phyloP scores from a whole-genome alignment of 1,284 basidiomycete species.

The Malassezia sp. region DNA sequence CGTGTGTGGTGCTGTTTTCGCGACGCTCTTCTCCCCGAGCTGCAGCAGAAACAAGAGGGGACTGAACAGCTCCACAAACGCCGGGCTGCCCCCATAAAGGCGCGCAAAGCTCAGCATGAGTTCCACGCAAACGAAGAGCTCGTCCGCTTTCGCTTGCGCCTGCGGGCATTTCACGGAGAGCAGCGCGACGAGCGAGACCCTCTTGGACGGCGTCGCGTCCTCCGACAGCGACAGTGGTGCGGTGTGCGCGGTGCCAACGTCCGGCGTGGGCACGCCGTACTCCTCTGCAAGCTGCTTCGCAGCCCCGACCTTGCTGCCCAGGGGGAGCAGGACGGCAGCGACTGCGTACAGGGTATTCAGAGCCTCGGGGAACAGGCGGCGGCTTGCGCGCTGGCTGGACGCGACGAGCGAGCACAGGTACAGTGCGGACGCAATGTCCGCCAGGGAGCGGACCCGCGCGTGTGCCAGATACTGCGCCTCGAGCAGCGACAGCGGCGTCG shows the following conservation, averaged over 20 bases:
- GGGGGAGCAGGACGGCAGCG: slow-evolving; percentile 59
- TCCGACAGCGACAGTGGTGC: not conserved
- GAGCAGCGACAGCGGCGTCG: slow-evolving; percentile 72
- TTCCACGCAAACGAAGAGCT: slow-evolving; percentile 20
- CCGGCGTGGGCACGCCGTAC: slow-evolving; percentile 40
- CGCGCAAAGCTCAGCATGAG: slow-evolving; percentile 26
- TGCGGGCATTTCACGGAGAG: not conserved
- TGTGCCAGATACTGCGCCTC: slow-evolving; percentile 85
- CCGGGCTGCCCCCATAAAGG: slow-evolving; percentile 32
- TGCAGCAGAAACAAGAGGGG: slow-evolving; percentile 22
- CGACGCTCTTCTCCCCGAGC: slow-evolving; percentile 5
- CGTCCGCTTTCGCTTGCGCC: slow-evolving; percentile 8
- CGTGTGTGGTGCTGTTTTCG: slow-evolving; percentile 14
- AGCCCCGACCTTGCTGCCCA: no score
- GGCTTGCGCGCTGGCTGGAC: slow-evolving; percentile 66
- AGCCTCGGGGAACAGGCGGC: slow-evolving; percentile 78
- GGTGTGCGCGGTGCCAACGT: slow-evolving; percentile 27
- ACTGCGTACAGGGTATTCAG: slow-evolving; percentile 68
- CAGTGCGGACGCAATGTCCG: slow-evolving; percentile 71
- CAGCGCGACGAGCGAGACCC: slow-evolving; percentile 6
- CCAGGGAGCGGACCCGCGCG: slow-evolving; percentile 61
- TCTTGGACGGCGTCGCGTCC: not conserved
- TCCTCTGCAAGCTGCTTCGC: slow-evolving; percentile 30
- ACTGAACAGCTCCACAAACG: slow-evolving; percentile 37
- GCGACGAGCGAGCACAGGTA: slow-evolving; percentile 73